Base-by-base conservation (phyloP, 371 early-diverging fungal species). In the Cokeromyces recurvatus region DNA sequence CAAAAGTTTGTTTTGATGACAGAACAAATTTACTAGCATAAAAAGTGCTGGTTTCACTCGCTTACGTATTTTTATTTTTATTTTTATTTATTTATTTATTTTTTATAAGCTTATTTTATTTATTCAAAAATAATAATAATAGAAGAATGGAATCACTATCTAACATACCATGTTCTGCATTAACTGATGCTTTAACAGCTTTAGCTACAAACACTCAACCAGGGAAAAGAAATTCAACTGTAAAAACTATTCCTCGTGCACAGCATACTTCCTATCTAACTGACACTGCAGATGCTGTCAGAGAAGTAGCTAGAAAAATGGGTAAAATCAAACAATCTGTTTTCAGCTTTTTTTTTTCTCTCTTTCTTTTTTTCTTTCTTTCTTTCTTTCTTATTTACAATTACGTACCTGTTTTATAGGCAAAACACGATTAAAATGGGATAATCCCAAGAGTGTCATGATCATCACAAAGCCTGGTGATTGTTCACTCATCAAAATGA, bases 391-490 rank as follows among this genome's bases (percentile, higher is more conserved):
- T n/a, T n/a, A n/a, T n/a, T n/a, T n/a, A n/a, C n/a, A n/a, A n/a
- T n/a, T n/a, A n/a, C n/a, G n/a, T n/a, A n/a, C n/a, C n/a, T n/a
- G n/a, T n/a, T n/a, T n/a, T n/a, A n/a, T 4, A 74, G 74, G 74
- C 11, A 61, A 52, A 45, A 63, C 76, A 7, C 54, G 66, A 14
- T 59, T 76, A 15, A 68, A 78, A 47, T 85, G 86, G 86, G 89
- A 86, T 25, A 71, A 68, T 20, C 84, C 86, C 2, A 77, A 77
- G 43, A 80, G 82, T 4, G 81, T 88, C 16, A 84, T 96, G 84
- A 82, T 96, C 23, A 92, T 96, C 25, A 92, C 94, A 14, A 96
- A 96, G 59, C 84, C 90, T 15, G 85, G 87, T 35, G 95, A 96
- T 66, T 62, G 71, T n/a, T 77, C 79, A 4, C 71, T 96, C 8